phyloP scores from a whole-genome alignment of 331 rosid species.

The Quercus phellos region DNA sequence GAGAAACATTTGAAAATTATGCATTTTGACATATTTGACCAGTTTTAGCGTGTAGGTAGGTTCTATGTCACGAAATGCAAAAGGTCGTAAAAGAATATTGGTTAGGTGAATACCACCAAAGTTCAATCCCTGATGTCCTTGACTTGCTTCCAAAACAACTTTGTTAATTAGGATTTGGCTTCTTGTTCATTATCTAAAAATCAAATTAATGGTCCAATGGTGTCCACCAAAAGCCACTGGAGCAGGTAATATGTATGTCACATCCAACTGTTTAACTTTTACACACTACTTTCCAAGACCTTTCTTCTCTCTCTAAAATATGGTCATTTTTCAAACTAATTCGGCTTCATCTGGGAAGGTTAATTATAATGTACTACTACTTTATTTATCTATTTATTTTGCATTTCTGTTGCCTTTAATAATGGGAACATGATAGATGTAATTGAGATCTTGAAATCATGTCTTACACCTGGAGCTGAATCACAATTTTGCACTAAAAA shows the following conservation, averaged over 20 bases:
- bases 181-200: neutral
- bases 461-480: no score
- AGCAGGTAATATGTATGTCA: neutral
- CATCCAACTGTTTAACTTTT: neutral
- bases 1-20: no score
- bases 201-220: neutral
- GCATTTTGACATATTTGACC: neutral
- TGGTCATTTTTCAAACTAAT: no score
- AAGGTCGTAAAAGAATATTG: neutral
- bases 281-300: no score
- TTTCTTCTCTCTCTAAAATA: no score
- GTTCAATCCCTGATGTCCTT: neutral
- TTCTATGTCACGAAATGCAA: neutral
- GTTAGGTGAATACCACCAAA: neutral
- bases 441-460: no score
- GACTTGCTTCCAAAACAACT: neutral
- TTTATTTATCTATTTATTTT: no score
- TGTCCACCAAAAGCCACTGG: neutral
- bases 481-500: no score
- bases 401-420: no score
- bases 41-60: conserved; percentile 10
- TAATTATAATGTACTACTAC: no score
- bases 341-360: no score
- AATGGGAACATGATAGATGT: no score
- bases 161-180: neutral